Base-by-base conservation (phyloP, 768 basidiomycete genomes). In the Suillus spraguei region DNA sequence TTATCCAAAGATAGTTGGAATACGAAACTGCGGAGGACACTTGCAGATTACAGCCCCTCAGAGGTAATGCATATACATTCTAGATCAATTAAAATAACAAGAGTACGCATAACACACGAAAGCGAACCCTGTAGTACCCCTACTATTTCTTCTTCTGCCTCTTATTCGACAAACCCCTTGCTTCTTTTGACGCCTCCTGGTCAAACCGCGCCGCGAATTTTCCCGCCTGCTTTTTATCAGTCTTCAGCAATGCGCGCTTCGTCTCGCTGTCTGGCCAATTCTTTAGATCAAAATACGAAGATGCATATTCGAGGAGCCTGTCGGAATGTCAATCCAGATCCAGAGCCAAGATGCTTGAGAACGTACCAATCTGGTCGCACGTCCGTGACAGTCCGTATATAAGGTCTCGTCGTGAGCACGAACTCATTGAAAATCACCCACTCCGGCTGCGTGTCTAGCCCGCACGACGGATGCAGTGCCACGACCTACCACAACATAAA, bases 381-480 rank as follows among this genome's bases (percentile, higher is more conserved):
- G 60, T 95, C 94, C 0, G 95, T 89, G 20, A 97, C 94, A 0
- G 93, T 96, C 35, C 97, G 88, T 71, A 99, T 95, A 70, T 91
- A 99, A 65, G 85, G 88, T 55, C 88, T 78, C 7, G 94, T 92
- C 10, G 96, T 99, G 67, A 98, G 78, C 11, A 98, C 95, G 68
- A 98, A 99, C 76, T 97, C 95, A 71, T 96, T 94, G 81, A 92
- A 95, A 9, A 92, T 73, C 5, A 95, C 94, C 95, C 94, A 96
- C 68, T 95, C 94, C 2, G 95, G 95, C 63, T 89, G 88, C 11
- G 86, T 85, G 64, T 94, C 91, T 53, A 97, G 79, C 38, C 94
- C 94, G 64, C 93, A 96, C 28, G 90, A 91, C 9, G 95, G 92
- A 72, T 98, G 95, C 9, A 72, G 60, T 38, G 36, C 60, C 22